Evolutionary conservation across 2,329 filamentous ascomycete species (phyloP), one percentile per base, ranked within the genome.

Genomic region (Stachybotrys chlorohalonatus): DNA sequence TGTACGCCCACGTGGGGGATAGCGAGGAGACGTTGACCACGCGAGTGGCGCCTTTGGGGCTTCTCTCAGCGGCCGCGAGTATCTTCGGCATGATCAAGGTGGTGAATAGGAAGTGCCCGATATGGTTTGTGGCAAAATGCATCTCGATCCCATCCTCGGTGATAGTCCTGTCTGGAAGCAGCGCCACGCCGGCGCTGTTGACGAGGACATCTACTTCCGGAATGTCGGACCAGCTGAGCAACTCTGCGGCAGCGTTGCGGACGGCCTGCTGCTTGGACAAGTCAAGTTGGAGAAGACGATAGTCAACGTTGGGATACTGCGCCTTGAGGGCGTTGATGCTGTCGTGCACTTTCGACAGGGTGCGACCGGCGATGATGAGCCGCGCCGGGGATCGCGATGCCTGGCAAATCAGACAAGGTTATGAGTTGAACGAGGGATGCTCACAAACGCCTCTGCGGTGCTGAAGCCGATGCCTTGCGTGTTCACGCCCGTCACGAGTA

Each of bases 21-120:
- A 69, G 63, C 55, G 75, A 75, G 17, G 68, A 67, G n/a, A 79
- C 62, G 54, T 69, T 75, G 7, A 79, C 68, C 11, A 79, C 59
- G 5, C 72, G 64, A 67, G 63, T 57, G 17, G 66, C 60, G 52
- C 63, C 63, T 39, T 61, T 60, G 5, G 69, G 62, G 58, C 60
- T 58, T 11, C 53, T 56, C 9, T 59, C 16, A 1, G 67, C 56
- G 1, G 64, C 60, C 2, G 64, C 57, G 15, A 67, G 55, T 7
- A 75, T 56, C 60, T 69, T 71, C 5, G 60, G 57, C 57, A 69
- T 63, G 53, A 72, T 58, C 31, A 70, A 56, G 54, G 67, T 70
- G 1, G 66, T 68, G 31, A 72, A 63, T 7, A 72, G 60, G 54
- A 69, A 72, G 47, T 67, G 70, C 2, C 68, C 68, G 8, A 73